These are phyloP conservation scores for Micractinium conductrix DNA, from an alignment of 139 green algal species.

Conservation along the genomic window DNA sequence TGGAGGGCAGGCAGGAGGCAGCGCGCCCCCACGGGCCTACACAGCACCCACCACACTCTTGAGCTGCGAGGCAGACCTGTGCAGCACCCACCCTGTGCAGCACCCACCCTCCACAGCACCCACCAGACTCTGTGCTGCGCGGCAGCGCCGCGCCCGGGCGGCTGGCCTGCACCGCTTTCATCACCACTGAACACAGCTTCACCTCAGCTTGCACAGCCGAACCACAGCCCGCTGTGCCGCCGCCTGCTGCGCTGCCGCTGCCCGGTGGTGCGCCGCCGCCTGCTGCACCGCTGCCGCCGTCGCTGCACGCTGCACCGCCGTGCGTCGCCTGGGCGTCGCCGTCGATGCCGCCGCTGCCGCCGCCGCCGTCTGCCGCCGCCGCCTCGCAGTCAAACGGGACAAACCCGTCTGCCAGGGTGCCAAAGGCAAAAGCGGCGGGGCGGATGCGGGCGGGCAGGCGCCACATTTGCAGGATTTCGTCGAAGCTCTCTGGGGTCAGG, in stretches of 20 bases:
- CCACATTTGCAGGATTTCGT: conserved; percentile 37
- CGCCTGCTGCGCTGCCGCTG: neutral
- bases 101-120: neutral
- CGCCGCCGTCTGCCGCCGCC: neutral
- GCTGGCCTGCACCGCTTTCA: conserved; percentile 52
- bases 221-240: neutral
- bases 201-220: too few relatives aligned
- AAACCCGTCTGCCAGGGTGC: conserved; percentile 72
- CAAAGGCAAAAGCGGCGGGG: conserved; percentile 63
- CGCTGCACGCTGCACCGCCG: neutral
- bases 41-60: too few relatives aligned
- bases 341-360: neutral
- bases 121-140: conserved; percentile 5
- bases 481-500: conserved; percentile 9
- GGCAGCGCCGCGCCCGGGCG: neutral
- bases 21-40: too few relatives aligned
- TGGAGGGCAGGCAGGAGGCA: too few relatives aligned
- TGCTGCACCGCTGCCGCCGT: neutral
- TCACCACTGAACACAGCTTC: conserved; percentile 47
- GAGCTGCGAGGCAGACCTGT: too few relatives aligned
- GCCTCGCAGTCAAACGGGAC: conserved; percentile 51
- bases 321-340: neutral
- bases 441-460: conserved; percentile 57
- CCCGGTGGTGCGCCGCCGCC: neutral
- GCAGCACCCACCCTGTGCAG: neutral